A percentile compares a stretch with the other conserved stretches of the same genome.
phyloP scores from a whole-genome alignment of 1,284 basidiomycete species.

The Rugosomyces carneus region DNA sequence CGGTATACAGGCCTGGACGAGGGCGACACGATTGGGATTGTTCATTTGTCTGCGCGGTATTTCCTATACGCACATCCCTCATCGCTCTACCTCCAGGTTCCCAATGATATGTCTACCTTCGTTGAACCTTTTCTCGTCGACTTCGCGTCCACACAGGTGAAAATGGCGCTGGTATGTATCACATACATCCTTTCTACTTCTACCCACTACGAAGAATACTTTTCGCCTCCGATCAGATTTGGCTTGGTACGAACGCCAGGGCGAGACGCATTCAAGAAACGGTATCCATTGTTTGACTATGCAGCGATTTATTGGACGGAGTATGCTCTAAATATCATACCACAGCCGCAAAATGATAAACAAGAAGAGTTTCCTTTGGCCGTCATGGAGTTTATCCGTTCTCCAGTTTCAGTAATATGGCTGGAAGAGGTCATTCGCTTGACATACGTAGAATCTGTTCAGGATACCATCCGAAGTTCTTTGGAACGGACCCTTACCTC shows the following conservation, averaged over 20 bases:
- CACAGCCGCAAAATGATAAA: too few relatives aligned
- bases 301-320: too few relatives aligned
- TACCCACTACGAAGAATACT: not conserved
- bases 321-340: too few relatives aligned
- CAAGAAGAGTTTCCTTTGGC: too few relatives aligned
- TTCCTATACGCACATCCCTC: too few relatives aligned
- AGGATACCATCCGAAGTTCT: slow-evolving; percentile 1
- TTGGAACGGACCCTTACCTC: too few relatives aligned
- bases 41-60: too few relatives aligned
- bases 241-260: not conserved
- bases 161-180: not conserved
- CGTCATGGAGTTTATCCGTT: not conserved
- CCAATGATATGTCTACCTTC: not conserved
- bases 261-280: not conserved
- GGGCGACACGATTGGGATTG: too few relatives aligned
- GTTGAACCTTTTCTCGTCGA: too few relatives aligned
- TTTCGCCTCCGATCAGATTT: not conserved
- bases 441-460: not conserved
- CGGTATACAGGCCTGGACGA: too few relatives aligned
- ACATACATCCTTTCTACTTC: not conserved
- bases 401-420: slow-evolving; percentile 5
- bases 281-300: not conserved
- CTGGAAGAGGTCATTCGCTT: slow-evolving; percentile 2
- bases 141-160: too few relatives aligned
- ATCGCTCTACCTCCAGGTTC: not conserved